phyloP scores from a whole-genome alignment of 192 early-diverging fungal species.

The Geranomyces variabilis region DNA sequence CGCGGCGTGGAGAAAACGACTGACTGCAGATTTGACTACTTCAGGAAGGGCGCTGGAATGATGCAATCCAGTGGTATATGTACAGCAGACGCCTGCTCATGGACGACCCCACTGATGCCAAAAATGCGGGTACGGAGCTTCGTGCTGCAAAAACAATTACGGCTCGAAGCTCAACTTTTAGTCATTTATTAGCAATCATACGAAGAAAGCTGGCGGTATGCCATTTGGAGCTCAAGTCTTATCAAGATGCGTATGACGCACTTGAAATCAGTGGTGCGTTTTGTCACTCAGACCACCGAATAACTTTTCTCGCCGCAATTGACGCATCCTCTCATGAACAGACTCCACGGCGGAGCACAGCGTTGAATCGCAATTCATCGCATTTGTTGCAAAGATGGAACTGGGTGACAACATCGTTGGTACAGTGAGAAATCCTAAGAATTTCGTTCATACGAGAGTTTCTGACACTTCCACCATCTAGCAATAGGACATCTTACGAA shows the following conservation, averaged over 20 bases:
- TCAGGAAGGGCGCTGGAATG: slow-evolving; percentile 28
- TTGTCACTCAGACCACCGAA: too few species aligned
- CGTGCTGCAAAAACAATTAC: too few species aligned
- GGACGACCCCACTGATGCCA: slow-evolving; percentile 17
- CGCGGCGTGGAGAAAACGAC: too few species aligned
- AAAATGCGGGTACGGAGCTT: slow-evolving; percentile 26
- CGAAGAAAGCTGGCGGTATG: slow-evolving; percentile 18
- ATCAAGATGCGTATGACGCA: slow-evolving; percentile 7
- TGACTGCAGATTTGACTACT: neutral
- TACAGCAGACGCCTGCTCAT: slow-evolving; percentile 22
- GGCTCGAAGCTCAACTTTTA: neutral
- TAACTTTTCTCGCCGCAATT: too few species aligned
- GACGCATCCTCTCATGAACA: neutral
- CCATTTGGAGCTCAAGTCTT: slow-evolving; percentile 20
- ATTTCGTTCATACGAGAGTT: neutral
- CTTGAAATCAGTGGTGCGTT: neutral
- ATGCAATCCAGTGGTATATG: slow-evolving; percentile 26
- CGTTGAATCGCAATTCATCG: slow-evolving; percentile 5
- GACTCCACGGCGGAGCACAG: neutral
- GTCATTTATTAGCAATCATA: slow-evolving; percentile 15
- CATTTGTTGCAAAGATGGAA: slow-evolving; percentile 15
- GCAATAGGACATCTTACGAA: slow-evolving; percentile 7
- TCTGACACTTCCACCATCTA: slow-evolving; percentile 1
- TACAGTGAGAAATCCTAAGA: neutral
- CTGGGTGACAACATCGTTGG: neutral